Percentiles rank a stretch among this genome's conserved stretches.
Evolutionary conservation across 495 filamentous ascomycete genomes (phyloP).

Genomic region (Lepraria neglecta): DNA sequence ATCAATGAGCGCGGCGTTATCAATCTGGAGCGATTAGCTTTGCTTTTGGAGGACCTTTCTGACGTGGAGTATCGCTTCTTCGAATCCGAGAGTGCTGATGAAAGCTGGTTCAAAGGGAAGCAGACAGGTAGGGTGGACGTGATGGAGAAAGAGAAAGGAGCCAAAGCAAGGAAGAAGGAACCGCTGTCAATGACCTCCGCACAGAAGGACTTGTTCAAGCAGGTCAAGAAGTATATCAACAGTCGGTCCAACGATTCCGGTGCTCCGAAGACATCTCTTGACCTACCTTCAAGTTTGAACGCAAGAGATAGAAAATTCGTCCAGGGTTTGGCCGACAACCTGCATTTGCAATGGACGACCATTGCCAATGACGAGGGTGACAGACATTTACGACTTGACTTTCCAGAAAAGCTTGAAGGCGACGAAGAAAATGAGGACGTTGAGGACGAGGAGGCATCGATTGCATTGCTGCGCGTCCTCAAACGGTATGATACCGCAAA

Average conservation of each 20-base stretch:
- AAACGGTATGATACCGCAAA: constrained; percentile 86
- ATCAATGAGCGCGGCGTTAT: constrained; percentile 94
- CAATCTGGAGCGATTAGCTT: constrained; percentile 68
- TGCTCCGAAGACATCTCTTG: constrained; percentile 45
- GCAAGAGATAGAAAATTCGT: constrained; percentile 90
- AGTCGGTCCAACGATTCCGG: constrained; percentile 43
- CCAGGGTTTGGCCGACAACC: constrained; percentile 74
- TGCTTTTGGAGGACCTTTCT: constrained; percentile 76
- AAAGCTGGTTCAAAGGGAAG: constrained; percentile 86
- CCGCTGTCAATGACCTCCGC: constrained; percentile 68
- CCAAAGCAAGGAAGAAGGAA: constrained; percentile 42
- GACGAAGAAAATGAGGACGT: constrained; percentile 54
- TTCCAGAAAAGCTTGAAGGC: constrained; percentile 51
- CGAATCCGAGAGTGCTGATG: constrained; percentile 80
- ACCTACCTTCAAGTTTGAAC: constrained; percentile 67
- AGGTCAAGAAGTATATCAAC: constrained; percentile 73
- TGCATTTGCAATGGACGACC: constrained; percentile 77
- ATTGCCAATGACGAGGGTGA: constrained; percentile 70
- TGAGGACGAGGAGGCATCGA: constrained; percentile 79
- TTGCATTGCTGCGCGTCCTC: constrained; percentile 75
- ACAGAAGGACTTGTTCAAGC: constrained; percentile 75
- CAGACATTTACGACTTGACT: constrained; percentile 68
- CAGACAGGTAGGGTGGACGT: constrained; percentile 55
- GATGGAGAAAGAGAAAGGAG: constrained; percentile 50
- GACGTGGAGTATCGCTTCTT: constrained; percentile 87